Base-by-base conservation (phyloP, 371 early-diverging fungal genomes). In the Mortierella sp. region DNA sequence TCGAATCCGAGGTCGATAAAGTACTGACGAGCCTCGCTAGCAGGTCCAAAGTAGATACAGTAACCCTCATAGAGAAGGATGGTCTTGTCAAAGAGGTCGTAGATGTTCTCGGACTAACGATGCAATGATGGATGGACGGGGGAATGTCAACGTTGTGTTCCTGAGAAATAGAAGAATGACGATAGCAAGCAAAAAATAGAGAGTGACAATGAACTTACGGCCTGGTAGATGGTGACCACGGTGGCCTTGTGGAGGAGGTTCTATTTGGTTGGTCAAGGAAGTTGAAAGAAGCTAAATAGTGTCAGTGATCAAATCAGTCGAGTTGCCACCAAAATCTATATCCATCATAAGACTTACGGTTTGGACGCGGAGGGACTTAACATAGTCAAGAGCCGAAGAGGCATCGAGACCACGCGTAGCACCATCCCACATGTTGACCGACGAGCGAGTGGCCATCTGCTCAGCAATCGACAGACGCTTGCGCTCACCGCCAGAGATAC, bases 361-460 rank as follows among this genome's bases (percentile, higher is more conserved):
- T 84, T 94, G 89, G 70, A 95, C 92, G 71, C 95, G 91, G 1
- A 96, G 87, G 6, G 93, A 92, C 48, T 93, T 90, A 43, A 93
- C 90, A 77, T 95, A 95, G 82, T 96, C 96, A 0, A 96, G 90
- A 29, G 98, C 97, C 32, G 96, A 96, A 55, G 96, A 94, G 16
- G 97, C 93, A 89, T 99, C 99, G 41, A 99, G 90, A 76, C 98
- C 98, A 77, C 95, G 93, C 0, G 97, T 97, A 54, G 96, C 94
- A 54, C 96, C 97, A 78, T 98, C 97, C 92, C 97, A 95, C 81
- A 96, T 92, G 75, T 95, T 93, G 78, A 97, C 90, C 14, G 93
- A 84, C 35, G 95, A 94, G 29, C 89, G 89, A 2, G 95, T 92
- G 1, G 97, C 93, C 78, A 98, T 94, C 89, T 97, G 96, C 87